Evolutionary conservation across 306 rosid genomes (phyloP).

Genomic region (Lagenaria siceraria): DNA sequence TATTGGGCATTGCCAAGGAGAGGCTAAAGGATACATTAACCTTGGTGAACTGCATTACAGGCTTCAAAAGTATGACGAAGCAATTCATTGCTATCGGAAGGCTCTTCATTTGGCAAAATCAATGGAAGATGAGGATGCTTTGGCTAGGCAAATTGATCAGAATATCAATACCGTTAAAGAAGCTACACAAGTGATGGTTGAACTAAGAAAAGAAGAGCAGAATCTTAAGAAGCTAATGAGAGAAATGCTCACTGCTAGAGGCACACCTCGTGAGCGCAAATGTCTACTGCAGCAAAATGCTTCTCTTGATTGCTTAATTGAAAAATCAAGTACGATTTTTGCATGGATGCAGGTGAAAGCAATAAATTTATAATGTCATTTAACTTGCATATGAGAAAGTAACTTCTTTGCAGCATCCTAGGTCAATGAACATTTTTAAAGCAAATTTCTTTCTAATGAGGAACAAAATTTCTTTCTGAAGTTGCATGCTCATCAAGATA

Average conservation of each 20-base stretch:
- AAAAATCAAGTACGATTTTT: constrained; percentile 41
- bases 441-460: background rate
- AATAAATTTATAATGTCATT: background rate
- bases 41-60: constrained; percentile 65
- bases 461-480: background rate
- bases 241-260: constrained; percentile 39
- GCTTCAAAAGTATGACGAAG: constrained; percentile 65
- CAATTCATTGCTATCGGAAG: constrained; percentile 38
- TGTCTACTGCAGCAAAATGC: constrained; percentile 33
- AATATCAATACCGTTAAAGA: constrained; percentile 43
- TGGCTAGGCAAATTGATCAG: constrained; percentile 42
- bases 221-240: constrained; percentile 61
- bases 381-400: background rate
- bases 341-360: constrained; percentile 62
- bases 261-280: constrained; percentile 52
- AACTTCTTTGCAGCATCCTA: background rate
- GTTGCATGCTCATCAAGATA: background rate
- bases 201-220: constrained; percentile 53
- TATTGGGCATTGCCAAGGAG: constrained; percentile 75
- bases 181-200: constrained; percentile 44
- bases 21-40: constrained; percentile 81
- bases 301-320: constrained; percentile 50
- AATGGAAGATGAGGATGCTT: constrained; percentile 76
- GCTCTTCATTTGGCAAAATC: constrained; percentile 48
- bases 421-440: background rate